phyloP scores from a whole-genome alignment of 192 early-diverging fungal genomes.

The Backusella westeae region DNA sequence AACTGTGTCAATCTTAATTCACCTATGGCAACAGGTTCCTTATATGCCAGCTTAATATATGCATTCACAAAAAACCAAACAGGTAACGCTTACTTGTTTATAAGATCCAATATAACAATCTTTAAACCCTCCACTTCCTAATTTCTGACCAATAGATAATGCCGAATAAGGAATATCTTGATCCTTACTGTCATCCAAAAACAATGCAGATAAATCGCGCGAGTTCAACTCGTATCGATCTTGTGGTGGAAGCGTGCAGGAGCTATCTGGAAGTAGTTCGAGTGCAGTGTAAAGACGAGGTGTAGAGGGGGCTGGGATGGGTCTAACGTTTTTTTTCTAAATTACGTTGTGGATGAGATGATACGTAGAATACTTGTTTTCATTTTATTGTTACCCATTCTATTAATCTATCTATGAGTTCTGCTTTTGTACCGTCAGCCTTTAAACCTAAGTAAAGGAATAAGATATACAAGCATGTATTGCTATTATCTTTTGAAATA shows the following conservation, averaged over 20 bases:
- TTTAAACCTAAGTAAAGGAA: slow-evolving; percentile 29
- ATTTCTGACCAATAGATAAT: slow-evolving; percentile 58
- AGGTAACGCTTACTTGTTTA: neutral
- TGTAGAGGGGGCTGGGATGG: slow-evolving; percentile 63
- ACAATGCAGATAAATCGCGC: slow-evolving; percentile 43
- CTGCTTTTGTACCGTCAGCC: slow-evolving; percentile 61
- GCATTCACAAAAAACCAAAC: neutral
- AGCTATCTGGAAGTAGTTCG: slow-evolving; percentile 33
- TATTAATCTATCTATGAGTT: slow-evolving; percentile 57
- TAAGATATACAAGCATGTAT: neutral
- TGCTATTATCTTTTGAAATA: neutral
- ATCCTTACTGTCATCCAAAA: slow-evolving; percentile 40
- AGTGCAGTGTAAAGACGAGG: slow-evolving; percentile 55
- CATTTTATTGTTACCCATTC: slow-evolving; percentile 47
- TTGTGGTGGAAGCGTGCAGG: slow-evolving; percentile 24
- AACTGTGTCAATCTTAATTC: slow-evolving; percentile 67
- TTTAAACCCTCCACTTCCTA: slow-evolving; percentile 76
- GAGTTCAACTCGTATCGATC: slow-evolving; percentile 31
- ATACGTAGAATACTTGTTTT: neutral
- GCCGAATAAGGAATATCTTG: slow-evolving; percentile 61
- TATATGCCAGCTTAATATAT: neutral
- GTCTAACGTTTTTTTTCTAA: slow-evolving; percentile 61
- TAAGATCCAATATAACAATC: slow-evolving; percentile 55
- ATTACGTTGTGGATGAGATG: neutral
- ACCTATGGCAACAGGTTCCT: slow-evolving; percentile 70